phyloP scores from a whole-genome alignment of 179 eudicot genomes.

The Spergularia azorica region DNA sequence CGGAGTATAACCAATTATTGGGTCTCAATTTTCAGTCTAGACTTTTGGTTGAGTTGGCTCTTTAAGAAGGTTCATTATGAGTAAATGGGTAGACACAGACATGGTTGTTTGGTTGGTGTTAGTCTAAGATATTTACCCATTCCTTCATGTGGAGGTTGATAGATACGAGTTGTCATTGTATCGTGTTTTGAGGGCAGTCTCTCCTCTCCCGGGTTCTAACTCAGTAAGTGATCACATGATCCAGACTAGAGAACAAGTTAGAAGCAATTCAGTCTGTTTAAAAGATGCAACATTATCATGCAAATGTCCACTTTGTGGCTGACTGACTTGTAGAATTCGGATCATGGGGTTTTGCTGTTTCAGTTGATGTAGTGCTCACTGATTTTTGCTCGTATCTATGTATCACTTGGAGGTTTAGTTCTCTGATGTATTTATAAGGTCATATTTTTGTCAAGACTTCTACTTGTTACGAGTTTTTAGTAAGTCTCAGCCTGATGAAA shows the following conservation, averaged over 20 bases:
- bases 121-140: neutral
- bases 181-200: slow-evolving; percentile 11
- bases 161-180: neutral
- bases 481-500: neutral
- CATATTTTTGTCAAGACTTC: neutral
- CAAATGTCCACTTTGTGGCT: neutral
- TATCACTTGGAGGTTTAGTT: neutral
- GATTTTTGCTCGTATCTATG: neutral
- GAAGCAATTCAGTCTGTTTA: neutral
- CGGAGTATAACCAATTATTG: too few relatives aligned
- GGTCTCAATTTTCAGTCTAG: too few relatives aligned
- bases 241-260: neutral
- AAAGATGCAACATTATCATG: neutral
- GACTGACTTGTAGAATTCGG: neutral
- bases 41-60: too few relatives aligned
- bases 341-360: neutral
- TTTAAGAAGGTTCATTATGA: neutral
- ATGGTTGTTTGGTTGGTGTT: neutral
- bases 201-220: neutral
- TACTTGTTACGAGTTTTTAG: neutral
- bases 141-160: neutral
- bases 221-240: neutral
- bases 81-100: too few relatives aligned
- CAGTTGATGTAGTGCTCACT: neutral
- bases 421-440: neutral